Conservation (phyloP, 1,139 yeast species). For the Lodderomyces margitis region DNA sequence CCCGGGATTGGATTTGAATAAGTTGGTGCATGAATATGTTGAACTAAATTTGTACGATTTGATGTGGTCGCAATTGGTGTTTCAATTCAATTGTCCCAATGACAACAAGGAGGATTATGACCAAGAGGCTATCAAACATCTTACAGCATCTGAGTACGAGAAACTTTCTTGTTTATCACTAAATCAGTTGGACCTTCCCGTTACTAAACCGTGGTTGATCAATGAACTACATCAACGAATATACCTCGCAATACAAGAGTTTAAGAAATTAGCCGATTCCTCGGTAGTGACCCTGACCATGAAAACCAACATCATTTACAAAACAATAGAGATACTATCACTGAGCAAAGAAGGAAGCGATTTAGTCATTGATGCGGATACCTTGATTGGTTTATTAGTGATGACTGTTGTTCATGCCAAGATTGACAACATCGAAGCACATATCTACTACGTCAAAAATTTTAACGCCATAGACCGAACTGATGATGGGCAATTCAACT, state of each 20-base stretch:
- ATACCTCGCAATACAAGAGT: constrained; percentile 50
- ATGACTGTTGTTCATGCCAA: constrained; percentile 69
- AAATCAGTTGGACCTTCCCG: constrained; percentile 68
- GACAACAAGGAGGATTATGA: constrained; percentile 29
- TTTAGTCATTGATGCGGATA: constrained; percentile 71
- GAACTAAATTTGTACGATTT: constrained; percentile 66
- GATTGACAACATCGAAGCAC: constrained; percentile 58
- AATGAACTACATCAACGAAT: constrained; percentile 50
- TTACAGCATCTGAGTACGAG: constrained; percentile 36
- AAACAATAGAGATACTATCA: constrained; percentile 49
- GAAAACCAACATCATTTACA: constrained; percentile 53
- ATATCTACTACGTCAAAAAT: constrained; percentile 60
- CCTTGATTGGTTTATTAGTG: constrained; percentile 68
- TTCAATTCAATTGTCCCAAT: constrained; percentile 35
- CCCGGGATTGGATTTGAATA: constrained; percentile 52
- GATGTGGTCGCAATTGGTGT: constrained; percentile 54
- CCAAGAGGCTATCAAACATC: constrained; percentile 28
- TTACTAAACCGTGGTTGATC: constrained; percentile 35
- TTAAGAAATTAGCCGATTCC: constrained; percentile 48
- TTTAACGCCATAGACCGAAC: constrained; percentile 43
- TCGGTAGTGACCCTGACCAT: constrained; percentile 48
- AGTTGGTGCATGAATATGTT: constrained; percentile 64
- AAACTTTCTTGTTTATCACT: constrained; percentile 56
- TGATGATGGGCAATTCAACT: constrained; percentile 39
- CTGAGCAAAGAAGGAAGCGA: constrained; percentile 6